Percentiles rank a stretch among this genome's conserved stretches.
Conservation (phyloP, 2,329 filamentous ascomycete genomes). For the Phaeophleospora eucalypticola region DNA sequence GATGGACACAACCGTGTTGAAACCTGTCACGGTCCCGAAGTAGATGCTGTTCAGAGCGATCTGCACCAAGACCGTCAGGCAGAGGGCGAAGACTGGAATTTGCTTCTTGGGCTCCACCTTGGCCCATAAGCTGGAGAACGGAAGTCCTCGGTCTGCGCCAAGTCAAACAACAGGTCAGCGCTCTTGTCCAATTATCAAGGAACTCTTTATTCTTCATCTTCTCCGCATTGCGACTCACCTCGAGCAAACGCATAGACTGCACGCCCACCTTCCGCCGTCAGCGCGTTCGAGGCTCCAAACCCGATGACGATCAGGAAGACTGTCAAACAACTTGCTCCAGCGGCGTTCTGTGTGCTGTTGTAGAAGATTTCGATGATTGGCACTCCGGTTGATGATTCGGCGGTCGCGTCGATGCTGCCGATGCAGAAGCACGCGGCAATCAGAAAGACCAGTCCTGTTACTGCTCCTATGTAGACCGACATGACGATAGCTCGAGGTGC, state of each 20-base stretch:
- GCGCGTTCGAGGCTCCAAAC: slow-evolving; percentile 43
- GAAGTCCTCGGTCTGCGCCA: slow-evolving; percentile 51
- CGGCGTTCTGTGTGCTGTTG: slow-evolving; percentile 45
- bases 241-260: slow-evolving; percentile 48
- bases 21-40: slow-evolving; percentile 32
- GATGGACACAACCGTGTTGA: slow-evolving; percentile 54
- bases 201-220: too few relatives aligned
- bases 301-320: slow-evolving; percentile 49
- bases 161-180: too few relatives aligned
- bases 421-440: slow-evolving; percentile 50
- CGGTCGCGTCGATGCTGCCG: slow-evolving; percentile 46
- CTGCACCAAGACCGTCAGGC: slow-evolving; percentile 47
- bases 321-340: slow-evolving; percentile 43
- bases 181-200: too few relatives aligned
- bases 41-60: slow-evolving; percentile 48
- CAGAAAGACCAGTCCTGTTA: slow-evolving; percentile 48
- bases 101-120: slow-evolving; percentile 45
- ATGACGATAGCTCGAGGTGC: slow-evolving; percentile 48
- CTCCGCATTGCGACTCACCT: too few relatives aligned
- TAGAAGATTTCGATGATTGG: slow-evolving; percentile 53
- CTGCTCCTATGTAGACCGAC: slow-evolving; percentile 42
- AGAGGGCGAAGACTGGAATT: slow-evolving; percentile 49
- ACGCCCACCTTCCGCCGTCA: slow-evolving; percentile 47
- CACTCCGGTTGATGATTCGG: slow-evolving; percentile 45
- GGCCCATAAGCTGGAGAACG: slow-evolving; percentile 47